Base-by-base conservation (phyloP, 306 rosid genomes). In the Quercus variabilis region DNA sequence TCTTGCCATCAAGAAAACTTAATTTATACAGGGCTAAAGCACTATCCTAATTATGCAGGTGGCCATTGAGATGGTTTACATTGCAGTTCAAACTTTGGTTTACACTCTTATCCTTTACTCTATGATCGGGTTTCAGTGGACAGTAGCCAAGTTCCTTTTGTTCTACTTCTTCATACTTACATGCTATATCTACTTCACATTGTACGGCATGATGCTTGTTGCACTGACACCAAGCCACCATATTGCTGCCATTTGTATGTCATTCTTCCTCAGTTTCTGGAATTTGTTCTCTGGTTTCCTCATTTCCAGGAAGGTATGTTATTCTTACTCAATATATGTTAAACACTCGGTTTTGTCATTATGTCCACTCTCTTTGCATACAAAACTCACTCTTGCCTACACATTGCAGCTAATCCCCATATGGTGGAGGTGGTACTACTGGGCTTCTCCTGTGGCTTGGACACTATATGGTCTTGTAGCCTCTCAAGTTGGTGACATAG, bases 341-440 rank as follows among this genome's bases (percentile, higher is more conserved):
- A 49, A 28, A 20, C 21, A 17, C 46, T 65, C 46, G 15, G 43
- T 28, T 64, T 7, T 49, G 54, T 5, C 54, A 49, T 13, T 49
- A 49, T 12, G 17, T 3, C 17, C 46, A 7, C 5, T 1, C 15
- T 18, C 54, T 35, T 35, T 35, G 25, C 25, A 68, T 68, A 35
- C 18, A n/a, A 68, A 63, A 1, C 51, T 54, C 1, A 78, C 41
- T 2, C 20, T 68, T 15, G 21, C 18, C 60, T 25, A 18, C 5
- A n/a, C 9, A 72, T 77, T 83, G 85, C 90, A 91, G 98, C 86
- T 74, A 51, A 88, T 93, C 68, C 97, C 98, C 0, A 55, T 88
- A 38, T 93, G 97, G 98, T 90, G 98, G 97, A 90, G 94, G 63
- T 93, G 97, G 98, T 90, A 91, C 79, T 89, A 91, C 74, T 91